phyloP scores from a whole-genome alignment of 495 filamentous ascomycete genomes.

The Cercophora newfieldiana region DNA sequence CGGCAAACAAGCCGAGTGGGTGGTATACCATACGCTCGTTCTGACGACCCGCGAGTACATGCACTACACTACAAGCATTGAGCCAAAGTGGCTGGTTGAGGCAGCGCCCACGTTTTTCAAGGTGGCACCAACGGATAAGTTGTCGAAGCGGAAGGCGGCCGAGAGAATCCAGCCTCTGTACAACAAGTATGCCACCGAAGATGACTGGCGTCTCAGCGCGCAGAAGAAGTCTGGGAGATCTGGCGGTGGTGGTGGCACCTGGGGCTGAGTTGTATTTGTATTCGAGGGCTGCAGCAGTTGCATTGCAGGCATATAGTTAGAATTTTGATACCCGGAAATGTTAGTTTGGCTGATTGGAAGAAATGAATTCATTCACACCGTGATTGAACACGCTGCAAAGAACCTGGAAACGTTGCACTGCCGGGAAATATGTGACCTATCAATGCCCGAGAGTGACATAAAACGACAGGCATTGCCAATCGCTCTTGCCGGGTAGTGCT shows the following conservation, averaged over 20 bases:
- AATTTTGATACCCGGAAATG: neutral
- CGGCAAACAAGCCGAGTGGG: conserved; percentile 93
- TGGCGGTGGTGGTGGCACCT: conserved; percentile 87
- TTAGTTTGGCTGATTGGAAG: too few relatives aligned
- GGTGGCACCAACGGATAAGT: conserved; percentile 82
- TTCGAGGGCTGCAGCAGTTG: neutral
- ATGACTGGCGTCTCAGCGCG: conserved; percentile 91
- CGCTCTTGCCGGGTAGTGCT: too few relatives aligned
- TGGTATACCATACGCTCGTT: conserved; percentile 86
- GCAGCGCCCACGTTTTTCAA: conserved; percentile 98
- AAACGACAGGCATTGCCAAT: too few relatives aligned
- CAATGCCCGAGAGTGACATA: too few relatives aligned
- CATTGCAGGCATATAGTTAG: neutral
- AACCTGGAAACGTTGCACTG: too few relatives aligned
- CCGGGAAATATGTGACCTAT: too few relatives aligned
- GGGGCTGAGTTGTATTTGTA: conserved; percentile 64
- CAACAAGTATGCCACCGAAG: conserved; percentile 80
- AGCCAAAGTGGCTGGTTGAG: conserved; percentile 89
- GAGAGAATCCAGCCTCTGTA: conserved; percentile 94
- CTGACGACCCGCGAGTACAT: conserved; percentile 97
- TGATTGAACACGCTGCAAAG: too few relatives aligned
- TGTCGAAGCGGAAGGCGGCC: conserved; percentile 89
- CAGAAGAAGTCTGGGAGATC: conserved; percentile 85
- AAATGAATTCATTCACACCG: too few relatives aligned
- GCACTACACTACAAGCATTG: conserved; percentile 87